A percentile compares a stretch with the other conserved stretches of the same genome.
phyloP scores from a whole-genome alignment of 1,139 yeast species.

The Chernovozyma aurita region DNA sequence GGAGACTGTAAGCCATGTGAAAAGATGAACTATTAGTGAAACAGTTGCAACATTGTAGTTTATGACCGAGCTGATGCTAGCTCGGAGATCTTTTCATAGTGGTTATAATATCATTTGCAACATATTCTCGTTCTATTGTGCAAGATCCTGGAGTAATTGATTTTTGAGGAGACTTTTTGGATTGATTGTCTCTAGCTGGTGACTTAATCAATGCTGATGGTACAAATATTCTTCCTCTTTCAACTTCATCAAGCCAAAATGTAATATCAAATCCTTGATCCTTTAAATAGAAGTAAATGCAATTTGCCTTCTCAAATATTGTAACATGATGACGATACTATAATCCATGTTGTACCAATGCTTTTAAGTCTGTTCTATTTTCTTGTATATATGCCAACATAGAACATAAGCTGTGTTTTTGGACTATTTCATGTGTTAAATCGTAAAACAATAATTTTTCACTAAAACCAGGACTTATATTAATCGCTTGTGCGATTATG shows the following conservation, averaged over 20 bases:
- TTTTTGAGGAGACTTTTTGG: not conserved
- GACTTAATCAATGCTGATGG: conserved; percentile 4
- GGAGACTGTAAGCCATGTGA: too few species aligned
- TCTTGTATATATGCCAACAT: conserved; percentile 28
- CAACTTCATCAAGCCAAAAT: conserved; percentile 24
- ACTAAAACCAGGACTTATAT: conserved; percentile 14
- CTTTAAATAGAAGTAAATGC: conserved; percentile 17
- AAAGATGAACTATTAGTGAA: too few species aligned
- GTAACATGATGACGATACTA: conserved; percentile 18
- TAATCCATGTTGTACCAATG: conserved; percentile 30
- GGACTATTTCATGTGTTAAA: conserved; percentile 20
- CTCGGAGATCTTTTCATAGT: not conserved
- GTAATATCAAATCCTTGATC: conserved; percentile 10
- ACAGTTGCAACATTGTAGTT: too few species aligned
- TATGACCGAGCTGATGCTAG: too few species aligned
- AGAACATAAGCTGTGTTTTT: conserved; percentile 31
- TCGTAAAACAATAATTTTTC: conserved; percentile 24
- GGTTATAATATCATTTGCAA: not conserved
- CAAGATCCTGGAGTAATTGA: conserved; percentile 6
- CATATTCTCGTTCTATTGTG: not conserved
- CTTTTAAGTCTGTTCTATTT: conserved; percentile 19
- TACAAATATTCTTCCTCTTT: conserved; percentile 18
- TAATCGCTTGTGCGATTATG: conserved; percentile 31
- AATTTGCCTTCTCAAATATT: conserved; percentile 19
- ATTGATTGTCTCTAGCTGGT: not conserved